A percentile compares a stretch with the other conserved stretches of the same genome.
phyloP scores from a whole-genome alignment of 2,329 filamentous ascomycete genomes.

The Aspergillus persii region DNA sequence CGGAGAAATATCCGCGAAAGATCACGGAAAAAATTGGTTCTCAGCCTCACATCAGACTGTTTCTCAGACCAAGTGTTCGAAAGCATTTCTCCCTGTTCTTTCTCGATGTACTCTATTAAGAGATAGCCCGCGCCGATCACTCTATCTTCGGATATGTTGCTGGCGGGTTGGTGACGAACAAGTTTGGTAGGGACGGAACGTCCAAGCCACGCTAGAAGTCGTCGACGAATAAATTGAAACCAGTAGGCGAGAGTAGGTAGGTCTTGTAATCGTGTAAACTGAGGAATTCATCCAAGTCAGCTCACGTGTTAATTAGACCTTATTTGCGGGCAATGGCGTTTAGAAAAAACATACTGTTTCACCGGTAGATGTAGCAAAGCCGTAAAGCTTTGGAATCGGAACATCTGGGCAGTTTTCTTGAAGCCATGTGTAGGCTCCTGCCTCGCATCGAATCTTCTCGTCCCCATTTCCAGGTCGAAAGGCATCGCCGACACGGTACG shows the following conservation, averaged over 20 bases:
- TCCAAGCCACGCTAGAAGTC: background rate
- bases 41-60: conserved; percentile 8
- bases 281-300: background rate
- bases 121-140: conserved; percentile 18
- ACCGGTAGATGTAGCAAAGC: background rate
- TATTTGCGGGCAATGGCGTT: background rate
- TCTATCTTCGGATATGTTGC: conserved; percentile 2
- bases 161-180: background rate
- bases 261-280: background rate
- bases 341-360: background rate
- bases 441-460: background rate
- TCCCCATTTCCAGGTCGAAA: background rate
- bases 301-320: background rate
- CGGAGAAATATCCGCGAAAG: conserved; percentile 19
- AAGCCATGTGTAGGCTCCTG: background rate
- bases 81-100: conserved; percentile 17
- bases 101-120: conserved; percentile 20
- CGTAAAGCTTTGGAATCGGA: background rate
- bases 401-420: background rate
- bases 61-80: conserved; percentile 17
- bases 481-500: background rate
- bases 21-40: conserved; percentile 14
- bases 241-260: background rate
- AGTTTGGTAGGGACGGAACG: background rate
- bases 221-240: background rate